Conservation (phyloP, 306 rosid genomes). For the Betula pendula region DNA sequence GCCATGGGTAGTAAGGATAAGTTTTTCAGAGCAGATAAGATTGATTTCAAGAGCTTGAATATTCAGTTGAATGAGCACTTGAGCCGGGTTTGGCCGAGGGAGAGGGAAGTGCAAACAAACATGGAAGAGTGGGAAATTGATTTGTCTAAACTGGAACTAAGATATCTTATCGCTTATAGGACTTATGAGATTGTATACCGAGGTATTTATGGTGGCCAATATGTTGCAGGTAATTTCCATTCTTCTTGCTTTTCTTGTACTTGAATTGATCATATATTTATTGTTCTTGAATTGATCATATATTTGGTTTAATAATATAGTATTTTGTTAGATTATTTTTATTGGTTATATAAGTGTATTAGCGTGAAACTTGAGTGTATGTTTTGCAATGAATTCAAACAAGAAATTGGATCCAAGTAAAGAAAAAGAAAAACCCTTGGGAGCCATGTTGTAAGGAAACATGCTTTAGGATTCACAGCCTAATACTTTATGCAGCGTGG, state of each 20-base stretch:
- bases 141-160: constrained; percentile 44
- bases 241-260: background rate
- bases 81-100: constrained; percentile 49
- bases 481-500: background rate
- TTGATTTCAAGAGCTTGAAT: constrained; percentile 52
- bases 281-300: too few relatives aligned
- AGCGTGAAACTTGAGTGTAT: too few relatives aligned
- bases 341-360: background rate
- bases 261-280: constrained; percentile 2
- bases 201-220: constrained; percentile 55
- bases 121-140: constrained; percentile 66
- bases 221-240: constrained; percentile 54
- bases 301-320: background rate
- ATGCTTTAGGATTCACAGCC: background rate
- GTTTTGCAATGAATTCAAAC: background rate
- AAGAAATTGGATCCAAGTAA: background rate
- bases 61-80: constrained; percentile 49
- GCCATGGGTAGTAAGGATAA: constrained; percentile 28
- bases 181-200: constrained; percentile 53
- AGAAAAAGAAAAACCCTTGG: background rate
- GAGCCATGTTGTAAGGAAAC: background rate
- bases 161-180: constrained; percentile 49
- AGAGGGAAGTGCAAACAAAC: constrained; percentile 21
- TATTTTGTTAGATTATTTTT: background rate
- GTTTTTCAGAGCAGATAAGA: constrained; percentile 48